These are phyloP conservation scores for Saccharomyces jurei DNA, from an alignment of 805 yeast species.

Conservation along the genomic window DNA sequence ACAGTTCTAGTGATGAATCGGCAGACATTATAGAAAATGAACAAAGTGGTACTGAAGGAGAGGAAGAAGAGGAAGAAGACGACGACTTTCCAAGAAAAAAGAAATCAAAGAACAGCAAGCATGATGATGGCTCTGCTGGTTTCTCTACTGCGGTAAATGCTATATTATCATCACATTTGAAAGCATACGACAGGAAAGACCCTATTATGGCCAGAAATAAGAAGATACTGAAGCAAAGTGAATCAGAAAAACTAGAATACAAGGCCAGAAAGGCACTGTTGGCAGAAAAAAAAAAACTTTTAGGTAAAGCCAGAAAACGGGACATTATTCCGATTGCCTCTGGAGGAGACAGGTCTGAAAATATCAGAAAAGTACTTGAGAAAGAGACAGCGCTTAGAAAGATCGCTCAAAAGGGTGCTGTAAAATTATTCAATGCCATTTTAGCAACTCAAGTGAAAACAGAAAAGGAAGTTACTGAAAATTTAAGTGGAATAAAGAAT, in stretches of 20 bases:
- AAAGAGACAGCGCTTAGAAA: constrained; percentile 64
- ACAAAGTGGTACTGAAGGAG: constrained; percentile 11
- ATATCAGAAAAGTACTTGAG: constrained; percentile 49
- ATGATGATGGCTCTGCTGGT: constrained; percentile 62
- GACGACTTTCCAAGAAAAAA: constrained; percentile 40
- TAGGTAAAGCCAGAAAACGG: constrained; percentile 59
- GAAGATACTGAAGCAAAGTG: constrained; percentile 58
- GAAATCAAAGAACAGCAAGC: constrained; percentile 48
- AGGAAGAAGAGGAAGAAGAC: constrained; percentile 31
- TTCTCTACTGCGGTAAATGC: constrained; percentile 82
- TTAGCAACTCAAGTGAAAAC: constrained; percentile 67
- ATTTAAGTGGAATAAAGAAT: constrained; percentile 34
- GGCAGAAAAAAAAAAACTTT: constrained; percentile 59
- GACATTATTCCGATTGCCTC: constrained; percentile 61
- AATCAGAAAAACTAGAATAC: constrained; percentile 71
- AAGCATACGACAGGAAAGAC: constrained; percentile 81
- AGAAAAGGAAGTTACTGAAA: constrained; percentile 40
- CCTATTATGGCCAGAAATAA: constrained; percentile 87
- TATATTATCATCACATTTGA: constrained; percentile 73
- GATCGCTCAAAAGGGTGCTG: constrained; percentile 83
- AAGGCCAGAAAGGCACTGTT: constrained; percentile 68
- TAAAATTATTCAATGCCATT: constrained; percentile 74
- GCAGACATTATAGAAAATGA: constrained; percentile 1
- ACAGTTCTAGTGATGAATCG: constrained; percentile 17
- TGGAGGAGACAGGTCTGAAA: constrained; percentile 32